Evolutionary conservation across 805 yeast genomes (phyloP), one percentile per base, ranked within the genome.

Genomic region (Starmerella bombi): DNA sequence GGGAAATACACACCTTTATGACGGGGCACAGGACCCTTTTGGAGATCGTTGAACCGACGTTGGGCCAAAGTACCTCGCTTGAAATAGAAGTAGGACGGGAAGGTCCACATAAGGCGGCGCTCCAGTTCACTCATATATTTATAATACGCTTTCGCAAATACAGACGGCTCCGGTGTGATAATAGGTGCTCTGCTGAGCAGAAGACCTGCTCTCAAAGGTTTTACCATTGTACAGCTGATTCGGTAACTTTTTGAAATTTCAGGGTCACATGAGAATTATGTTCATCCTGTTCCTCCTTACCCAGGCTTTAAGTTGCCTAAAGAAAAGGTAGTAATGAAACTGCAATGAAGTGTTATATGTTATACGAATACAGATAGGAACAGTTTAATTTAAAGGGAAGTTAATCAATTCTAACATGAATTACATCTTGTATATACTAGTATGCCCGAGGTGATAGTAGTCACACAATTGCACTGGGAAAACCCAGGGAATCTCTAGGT

Each of bases 101-200:
- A 91, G 0, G 97, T 85, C 94, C 95, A 85, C 94, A 86, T 85
- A 50, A 91, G 68, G 53, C 97, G 72, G 56, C 77, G 77, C 67
- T 85, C 86, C 41, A 91, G 68, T 59, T 82, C 93, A 38, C 75
- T 72, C 60, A 86, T 94, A 59, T 91, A 91, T 40, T 74, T 66
- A 58, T 80, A 82, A 60, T 78, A 91, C 38, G 75, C 75, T 44
- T 65, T 55, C 52, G 84, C 95, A 51, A 88, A 79, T 42, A 67
- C 72, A 8, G 78, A 67, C 40, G 77, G 63, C 45, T 81, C 88
- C 9, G 81, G 78, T 2, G 94, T 82, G 35, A 91, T 74, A 28
- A 91, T 68, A 22, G 98, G 98, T 30, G 68, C 70, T 61, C 99
- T 71, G 32, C 91, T 75, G 34, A 88, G 67, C 42, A 86, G 63